These are phyloP conservation scores for Isochrysis galbana DNA, from an alignment of 78 protist genomes.

Conservation along the genomic window DNA sequence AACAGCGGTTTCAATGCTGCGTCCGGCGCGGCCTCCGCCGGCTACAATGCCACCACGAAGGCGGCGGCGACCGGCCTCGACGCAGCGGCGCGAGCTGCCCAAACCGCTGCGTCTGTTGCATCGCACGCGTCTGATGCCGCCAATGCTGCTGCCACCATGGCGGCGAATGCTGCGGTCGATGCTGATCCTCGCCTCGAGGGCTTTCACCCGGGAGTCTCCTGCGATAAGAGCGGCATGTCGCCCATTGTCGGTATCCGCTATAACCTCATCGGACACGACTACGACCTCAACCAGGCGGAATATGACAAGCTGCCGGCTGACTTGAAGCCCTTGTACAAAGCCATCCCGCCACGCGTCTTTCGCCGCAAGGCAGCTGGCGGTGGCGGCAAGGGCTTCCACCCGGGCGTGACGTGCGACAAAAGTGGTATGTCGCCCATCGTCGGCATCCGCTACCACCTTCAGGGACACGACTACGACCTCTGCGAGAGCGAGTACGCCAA, in stretches of 20 bases:
- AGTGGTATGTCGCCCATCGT: slow-evolving; percentile 2
- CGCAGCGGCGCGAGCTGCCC: background rate
- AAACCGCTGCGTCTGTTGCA: background rate
- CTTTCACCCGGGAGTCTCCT: background rate
- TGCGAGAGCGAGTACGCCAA: slow-evolving; percentile 5
- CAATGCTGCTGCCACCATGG: background rate
- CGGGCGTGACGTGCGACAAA: slow-evolving; percentile 15
- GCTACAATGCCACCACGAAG: background rate
- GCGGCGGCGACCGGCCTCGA: background rate
- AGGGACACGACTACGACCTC: slow-evolving; percentile 11
- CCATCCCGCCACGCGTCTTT: background rate
- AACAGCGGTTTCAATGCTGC: background rate
- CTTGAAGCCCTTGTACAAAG: background rate
- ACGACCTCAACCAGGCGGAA: slow-evolving; percentile 14
- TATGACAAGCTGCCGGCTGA: background rate
- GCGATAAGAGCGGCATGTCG: background rate
- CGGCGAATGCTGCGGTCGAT: background rate
- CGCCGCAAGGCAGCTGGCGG: background rate
- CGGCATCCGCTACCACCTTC: background rate
- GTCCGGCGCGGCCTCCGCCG: background rate
- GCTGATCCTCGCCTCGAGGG: background rate
- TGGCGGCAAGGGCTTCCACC: background rate
- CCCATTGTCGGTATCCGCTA: background rate
- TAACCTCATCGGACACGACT: background rate
- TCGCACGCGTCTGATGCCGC: background rate